Conservation (phyloP, 495 filamentous ascomycete species). For the Pyrenopolyporus hunteri region DNA sequence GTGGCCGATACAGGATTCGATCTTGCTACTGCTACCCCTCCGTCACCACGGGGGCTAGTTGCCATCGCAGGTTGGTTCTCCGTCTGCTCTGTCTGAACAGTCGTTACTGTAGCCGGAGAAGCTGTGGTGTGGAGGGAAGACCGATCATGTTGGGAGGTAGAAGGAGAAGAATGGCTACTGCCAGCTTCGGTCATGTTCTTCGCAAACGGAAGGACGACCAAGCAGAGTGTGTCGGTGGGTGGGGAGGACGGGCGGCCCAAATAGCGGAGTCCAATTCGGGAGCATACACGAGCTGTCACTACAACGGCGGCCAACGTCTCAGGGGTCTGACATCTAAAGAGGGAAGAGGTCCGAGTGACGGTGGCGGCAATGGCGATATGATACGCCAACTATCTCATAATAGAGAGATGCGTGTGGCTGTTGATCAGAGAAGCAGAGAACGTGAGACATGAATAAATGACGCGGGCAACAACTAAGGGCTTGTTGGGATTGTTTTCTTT, state of each 20-base stretch:
- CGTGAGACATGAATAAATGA: slow-evolving; percentile 40
- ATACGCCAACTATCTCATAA: slow-evolving; percentile 18
- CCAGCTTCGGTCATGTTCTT: slow-evolving; percentile 30
- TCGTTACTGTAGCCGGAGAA: slow-evolving; percentile 15
- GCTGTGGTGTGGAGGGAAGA: slow-evolving; percentile 23
- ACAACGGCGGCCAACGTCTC: slow-evolving; percentile 19
- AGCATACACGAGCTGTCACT: slow-evolving; percentile 26
- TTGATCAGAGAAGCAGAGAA: slow-evolving; percentile 32
- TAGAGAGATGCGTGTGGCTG: slow-evolving; percentile 24
- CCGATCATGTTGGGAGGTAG: slow-evolving; percentile 26
- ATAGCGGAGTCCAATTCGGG: slow-evolving; percentile 28
- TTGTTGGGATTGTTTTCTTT: slow-evolving; percentile 51
- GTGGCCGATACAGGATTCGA: not conserved
- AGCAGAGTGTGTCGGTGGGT: slow-evolving; percentile 25
- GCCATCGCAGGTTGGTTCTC: slow-evolving; percentile 25
- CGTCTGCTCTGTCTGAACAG: slow-evolving; percentile 5
- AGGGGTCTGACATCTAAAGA: slow-evolving; percentile 12
- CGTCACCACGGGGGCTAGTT: slow-evolving; percentile 14
- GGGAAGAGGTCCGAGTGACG: not conserved
- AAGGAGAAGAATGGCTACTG: slow-evolving; percentile 20
- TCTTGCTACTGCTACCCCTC: slow-evolving; percentile 16
- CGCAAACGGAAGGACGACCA: slow-evolving; percentile 23
- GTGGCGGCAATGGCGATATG: slow-evolving; percentile 15
- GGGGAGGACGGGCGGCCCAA: slow-evolving; percentile 22
- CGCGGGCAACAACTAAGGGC: slow-evolving; percentile 35